Evolutionary conservation across 148 eudicot genomes (phyloP).

Genomic region (Vaccinium darrowii): DNA sequence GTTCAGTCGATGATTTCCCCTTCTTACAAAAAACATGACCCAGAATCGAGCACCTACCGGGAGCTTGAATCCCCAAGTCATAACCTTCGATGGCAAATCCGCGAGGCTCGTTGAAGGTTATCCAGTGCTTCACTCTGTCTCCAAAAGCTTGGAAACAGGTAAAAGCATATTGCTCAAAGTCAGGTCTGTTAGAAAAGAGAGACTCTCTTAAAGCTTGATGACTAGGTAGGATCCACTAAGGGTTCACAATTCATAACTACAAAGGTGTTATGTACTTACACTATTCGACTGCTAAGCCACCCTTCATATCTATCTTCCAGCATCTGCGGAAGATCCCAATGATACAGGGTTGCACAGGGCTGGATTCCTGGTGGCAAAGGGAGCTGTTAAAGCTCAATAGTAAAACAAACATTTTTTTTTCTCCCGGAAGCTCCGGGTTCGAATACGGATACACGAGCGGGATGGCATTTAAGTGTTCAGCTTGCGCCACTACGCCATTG

Average conservation of each 20-base stretch:
- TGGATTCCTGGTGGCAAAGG: constrained; percentile 61
- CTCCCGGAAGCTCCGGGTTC: no score
- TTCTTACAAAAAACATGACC: constrained; percentile 66
- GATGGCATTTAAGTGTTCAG: no score
- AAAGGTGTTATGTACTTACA: constrained; percentile 43
- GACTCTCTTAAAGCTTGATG: not conserved
- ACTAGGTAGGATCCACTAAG: not conserved
- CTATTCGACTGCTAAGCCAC: constrained; percentile 62
- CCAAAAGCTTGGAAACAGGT: constrained; percentile 89
- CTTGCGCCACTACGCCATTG: no score
- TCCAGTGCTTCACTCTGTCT: constrained; percentile 90
- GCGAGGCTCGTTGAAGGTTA: constrained; percentile 97
- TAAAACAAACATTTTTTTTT: not conserved
- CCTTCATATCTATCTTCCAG: constrained; percentile 90
- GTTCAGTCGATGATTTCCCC: constrained; percentile 79
- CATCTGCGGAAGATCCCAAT: constrained; percentile 98
- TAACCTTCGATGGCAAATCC: constrained; percentile 78
- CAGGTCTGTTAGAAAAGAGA: constrained; percentile 45
- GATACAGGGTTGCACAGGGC: constrained; percentile 86
- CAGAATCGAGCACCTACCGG: constrained; percentile 86
- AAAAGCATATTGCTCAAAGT: constrained; percentile 69
- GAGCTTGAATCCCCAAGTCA: constrained; percentile 85
- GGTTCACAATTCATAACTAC: not conserved
- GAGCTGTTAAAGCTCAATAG: constrained; percentile 4
- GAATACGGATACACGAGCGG: no score